phyloP scores from a whole-genome alignment of 352 stramenopile genomes.

The Phytophthora crassamura region DNA sequence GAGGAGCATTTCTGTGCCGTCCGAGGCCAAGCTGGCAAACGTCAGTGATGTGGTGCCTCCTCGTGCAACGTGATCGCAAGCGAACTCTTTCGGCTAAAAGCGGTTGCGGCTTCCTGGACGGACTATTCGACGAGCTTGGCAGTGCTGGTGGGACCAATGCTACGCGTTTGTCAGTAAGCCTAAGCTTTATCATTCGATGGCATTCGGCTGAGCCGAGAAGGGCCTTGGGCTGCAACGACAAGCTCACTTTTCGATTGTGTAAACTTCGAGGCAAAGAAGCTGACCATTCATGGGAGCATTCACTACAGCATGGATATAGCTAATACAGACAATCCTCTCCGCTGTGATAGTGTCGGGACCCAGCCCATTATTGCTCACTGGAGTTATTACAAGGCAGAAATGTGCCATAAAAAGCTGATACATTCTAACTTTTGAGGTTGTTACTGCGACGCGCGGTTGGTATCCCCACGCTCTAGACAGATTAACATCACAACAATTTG shows the following conservation, averaged over 20 bases:
- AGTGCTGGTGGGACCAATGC: not conserved
- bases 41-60: too few relatives aligned
- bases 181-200: not conserved
- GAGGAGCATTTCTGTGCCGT: not conserved
- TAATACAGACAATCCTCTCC: too few relatives aligned
- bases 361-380: too few relatives aligned
- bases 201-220: slow-evolving; percentile 1
- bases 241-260: not conserved
- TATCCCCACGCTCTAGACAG: too few relatives aligned
- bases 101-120: not conserved
- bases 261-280: not conserved
- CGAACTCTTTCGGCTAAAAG: not conserved
- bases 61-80: not conserved
- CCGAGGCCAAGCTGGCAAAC: not conserved
- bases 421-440: too few relatives aligned
- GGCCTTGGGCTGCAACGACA: not conserved
- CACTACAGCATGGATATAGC: not conserved
- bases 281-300: too few relatives aligned
- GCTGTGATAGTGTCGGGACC: too few relatives aligned
- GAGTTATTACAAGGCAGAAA: too few relatives aligned
- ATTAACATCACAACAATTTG: too few relatives aligned
- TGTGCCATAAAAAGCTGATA: too few relatives aligned
- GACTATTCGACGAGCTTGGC: not conserved
- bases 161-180: not conserved
- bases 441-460: too few relatives aligned